phyloP scores from a whole-genome alignment of 2,329 filamentous ascomycete genomes.

The Epichloe uncinata region DNA sequence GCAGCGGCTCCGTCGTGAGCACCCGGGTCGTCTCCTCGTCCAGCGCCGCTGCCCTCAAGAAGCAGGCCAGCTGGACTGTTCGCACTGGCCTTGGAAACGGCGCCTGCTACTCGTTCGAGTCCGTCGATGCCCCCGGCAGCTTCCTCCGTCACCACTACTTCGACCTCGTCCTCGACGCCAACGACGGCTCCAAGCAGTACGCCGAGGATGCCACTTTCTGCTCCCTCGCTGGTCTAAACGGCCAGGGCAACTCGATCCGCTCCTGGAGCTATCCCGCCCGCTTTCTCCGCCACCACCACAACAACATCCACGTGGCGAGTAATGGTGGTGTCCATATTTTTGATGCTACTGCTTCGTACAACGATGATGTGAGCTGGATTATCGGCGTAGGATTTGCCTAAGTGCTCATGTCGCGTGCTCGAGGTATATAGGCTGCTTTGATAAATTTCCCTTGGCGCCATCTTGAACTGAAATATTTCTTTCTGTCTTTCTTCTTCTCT shows the following conservation, averaged over 20 bases:
- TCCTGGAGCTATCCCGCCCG: constrained; percentile 48
- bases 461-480: too few species aligned
- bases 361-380: constrained; percentile 1
- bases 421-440: too few species aligned
- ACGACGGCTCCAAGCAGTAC: constrained; percentile 43
- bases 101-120: constrained; percentile 49
- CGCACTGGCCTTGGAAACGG: constrained; percentile 41
- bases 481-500: too few species aligned
- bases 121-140: constrained; percentile 41
- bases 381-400: neutral
- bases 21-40: constrained; percentile 41
- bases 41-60: constrained; percentile 34
- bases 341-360: neutral
- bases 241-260: constrained; percentile 36
- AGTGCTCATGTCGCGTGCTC: too few species aligned
- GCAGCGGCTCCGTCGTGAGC: constrained; percentile 35
- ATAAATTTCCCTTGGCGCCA: too few species aligned
- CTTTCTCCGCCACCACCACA: constrained; percentile 39
- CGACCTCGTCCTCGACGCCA: constrained; percentile 31
- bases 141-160: constrained; percentile 45
- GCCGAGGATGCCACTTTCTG: constrained; percentile 52
- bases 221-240: constrained; percentile 35
- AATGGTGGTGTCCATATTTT: neutral
- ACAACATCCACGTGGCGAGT: neutral
- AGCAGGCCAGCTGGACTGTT: constrained; percentile 39